Conservation (phyloP, 2,329 filamentous ascomycete species). For the Fusarium sp. region DNA sequence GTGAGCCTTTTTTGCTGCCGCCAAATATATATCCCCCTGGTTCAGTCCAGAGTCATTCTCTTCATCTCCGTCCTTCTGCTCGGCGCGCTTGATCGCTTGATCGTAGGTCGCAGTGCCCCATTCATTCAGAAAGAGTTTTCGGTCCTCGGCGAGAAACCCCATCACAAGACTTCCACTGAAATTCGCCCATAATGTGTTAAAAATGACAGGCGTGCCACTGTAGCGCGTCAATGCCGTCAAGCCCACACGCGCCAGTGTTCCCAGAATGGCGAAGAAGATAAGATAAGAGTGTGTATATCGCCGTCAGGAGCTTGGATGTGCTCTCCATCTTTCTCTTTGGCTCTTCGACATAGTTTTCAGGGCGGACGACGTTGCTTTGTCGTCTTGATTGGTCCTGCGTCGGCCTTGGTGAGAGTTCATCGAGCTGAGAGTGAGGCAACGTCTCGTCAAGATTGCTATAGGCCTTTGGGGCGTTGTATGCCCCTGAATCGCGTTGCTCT, state of each 20-base stretch:
- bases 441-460: constrained; percentile 62
- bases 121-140: constrained; percentile 78
- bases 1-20: constrained; percentile 68
- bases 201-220: constrained; percentile 79
- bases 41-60: constrained; percentile 50
- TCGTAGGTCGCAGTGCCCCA: constrained; percentile 66
- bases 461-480: constrained; percentile 48
- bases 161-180: constrained; percentile 84
- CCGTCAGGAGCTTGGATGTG: constrained; percentile 66
- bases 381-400: constrained; percentile 17
- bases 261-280: constrained; percentile 85
- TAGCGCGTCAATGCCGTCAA: constrained; percentile 85
- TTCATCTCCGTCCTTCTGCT: constrained; percentile 54
- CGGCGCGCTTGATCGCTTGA: constrained; percentile 51
- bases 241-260: constrained; percentile 85
- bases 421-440: constrained; percentile 19
- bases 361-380: constrained; percentile 19
- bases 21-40: constrained; percentile 52
- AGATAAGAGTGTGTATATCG: constrained; percentile 83
- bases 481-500: constrained; percentile 25
- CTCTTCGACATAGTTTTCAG: neutral
- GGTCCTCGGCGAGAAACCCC: constrained; percentile 87
- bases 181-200: constrained; percentile 88
- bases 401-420: constrained; percentile 6
- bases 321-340: constrained; percentile 24